Evolutionary conservation across 768 basidiomycete genomes (phyloP).

Genomic region (Thelephora ganbajun): DNA sequence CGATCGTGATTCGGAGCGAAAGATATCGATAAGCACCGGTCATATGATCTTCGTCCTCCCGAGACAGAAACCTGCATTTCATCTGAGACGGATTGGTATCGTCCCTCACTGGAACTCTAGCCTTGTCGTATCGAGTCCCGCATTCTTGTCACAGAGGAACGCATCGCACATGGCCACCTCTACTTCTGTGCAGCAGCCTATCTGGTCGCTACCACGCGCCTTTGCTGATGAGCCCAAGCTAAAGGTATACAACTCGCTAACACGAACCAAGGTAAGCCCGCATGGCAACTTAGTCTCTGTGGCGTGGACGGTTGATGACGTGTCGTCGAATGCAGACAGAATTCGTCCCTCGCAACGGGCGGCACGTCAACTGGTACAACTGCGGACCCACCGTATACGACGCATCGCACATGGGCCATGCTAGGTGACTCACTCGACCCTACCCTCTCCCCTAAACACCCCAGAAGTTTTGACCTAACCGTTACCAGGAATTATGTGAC

Average conservation of each 20-base stretch:
- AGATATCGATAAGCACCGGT: too few species aligned
- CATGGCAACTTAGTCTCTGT: conserved; percentile 1
- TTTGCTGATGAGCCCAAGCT: conserved; percentile 47
- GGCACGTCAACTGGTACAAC: conserved; percentile 94
- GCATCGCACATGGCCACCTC: too few species aligned
- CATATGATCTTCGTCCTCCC: too few species aligned
- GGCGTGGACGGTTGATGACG: background rate
- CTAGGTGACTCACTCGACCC: conserved; percentile 42
- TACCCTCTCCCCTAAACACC: too few species aligned
- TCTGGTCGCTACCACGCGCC: conserved; percentile 35
- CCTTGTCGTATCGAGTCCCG: too few species aligned
- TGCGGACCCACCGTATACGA: conserved; percentile 99
- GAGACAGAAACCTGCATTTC: too few species aligned
- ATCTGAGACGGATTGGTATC: too few species aligned
- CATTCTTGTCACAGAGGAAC: too few species aligned
- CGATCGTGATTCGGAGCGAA: too few species aligned
- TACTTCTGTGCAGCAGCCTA: conserved; percentile 51
- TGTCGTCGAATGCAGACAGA: conserved; percentile 37
- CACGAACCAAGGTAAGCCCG: conserved; percentile 62
- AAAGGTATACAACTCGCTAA: conserved; percentile 87
- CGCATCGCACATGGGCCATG: conserved; percentile 97
- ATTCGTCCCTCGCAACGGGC: conserved; percentile 55
- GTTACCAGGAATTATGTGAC: conserved; percentile 82
- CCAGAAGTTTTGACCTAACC: background rate
- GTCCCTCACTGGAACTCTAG: too few species aligned